A percentile compares a stretch with the other conserved stretches of the same genome.
These are phyloP conservation scores for Tricholoma matsutake DNA, from an alignment of 768 basidiomycete species.

Conservation along the genomic window DNA sequence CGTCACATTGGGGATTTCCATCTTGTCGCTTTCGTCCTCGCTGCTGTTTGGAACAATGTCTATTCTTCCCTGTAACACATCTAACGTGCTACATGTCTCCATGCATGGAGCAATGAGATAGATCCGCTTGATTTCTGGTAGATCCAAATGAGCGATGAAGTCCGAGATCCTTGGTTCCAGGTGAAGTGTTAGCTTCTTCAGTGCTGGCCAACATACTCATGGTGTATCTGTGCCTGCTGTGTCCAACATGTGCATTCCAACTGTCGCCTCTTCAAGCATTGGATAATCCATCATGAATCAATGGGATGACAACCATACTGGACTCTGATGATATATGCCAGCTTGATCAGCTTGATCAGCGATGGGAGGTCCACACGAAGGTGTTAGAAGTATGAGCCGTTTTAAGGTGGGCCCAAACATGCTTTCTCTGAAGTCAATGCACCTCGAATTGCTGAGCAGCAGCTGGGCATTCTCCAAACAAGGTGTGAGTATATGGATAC, in stretches of 20 bases:
- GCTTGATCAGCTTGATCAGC: background rate
- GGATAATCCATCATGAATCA: background rate
- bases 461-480: background rate
- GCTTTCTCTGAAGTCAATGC: background rate
- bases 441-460: background rate
- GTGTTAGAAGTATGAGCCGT: background rate
- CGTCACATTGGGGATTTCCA: too few relatives aligned
- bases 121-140: background rate
- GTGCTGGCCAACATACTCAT: background rate
- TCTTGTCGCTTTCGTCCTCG: too few relatives aligned
- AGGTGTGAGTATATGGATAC: background rate
- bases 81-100: background rate
- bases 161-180: background rate
- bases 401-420: background rate
- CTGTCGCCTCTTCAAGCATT: background rate
- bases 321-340: too few relatives aligned
- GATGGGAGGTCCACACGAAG: background rate
- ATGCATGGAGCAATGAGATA: background rate
- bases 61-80: too few relatives aligned
- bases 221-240: background rate
- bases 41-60: too few relatives aligned
- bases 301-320: background rate
- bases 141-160: background rate
- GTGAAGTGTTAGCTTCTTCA: background rate
- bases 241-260: background rate